Percentiles rank a stretch among this genome's conserved stretches.
These are phyloP conservation scores for Selenicereus undatus DNA, from an alignment of 148 eudicot species.

Conservation along the genomic window DNA sequence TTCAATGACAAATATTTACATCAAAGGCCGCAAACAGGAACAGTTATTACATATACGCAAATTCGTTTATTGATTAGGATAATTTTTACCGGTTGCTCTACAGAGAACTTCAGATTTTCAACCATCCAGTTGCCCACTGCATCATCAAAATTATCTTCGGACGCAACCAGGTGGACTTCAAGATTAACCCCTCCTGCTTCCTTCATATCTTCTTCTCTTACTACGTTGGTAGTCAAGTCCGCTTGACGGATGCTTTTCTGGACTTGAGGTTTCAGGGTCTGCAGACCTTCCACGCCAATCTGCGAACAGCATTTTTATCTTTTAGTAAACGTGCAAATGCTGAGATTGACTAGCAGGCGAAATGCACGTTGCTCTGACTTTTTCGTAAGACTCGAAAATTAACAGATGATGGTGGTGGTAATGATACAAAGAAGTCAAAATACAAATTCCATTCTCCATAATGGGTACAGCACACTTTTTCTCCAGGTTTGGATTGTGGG, in stretches of 20 bases:
- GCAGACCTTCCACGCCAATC: slow-evolving; percentile 83
- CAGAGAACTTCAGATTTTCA: slow-evolving; percentile 73
- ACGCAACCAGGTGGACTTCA: slow-evolving; percentile 54
- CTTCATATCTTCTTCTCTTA: slow-evolving; percentile 34
- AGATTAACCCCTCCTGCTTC: slow-evolving; percentile 64
- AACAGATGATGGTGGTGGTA: background rate
- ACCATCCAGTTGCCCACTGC: slow-evolving; percentile 52
- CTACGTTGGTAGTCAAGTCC: slow-evolving; percentile 34
- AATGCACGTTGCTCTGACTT: background rate
- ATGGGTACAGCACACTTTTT: background rate
- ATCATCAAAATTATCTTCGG: slow-evolving; percentile 47
- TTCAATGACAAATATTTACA: background rate
- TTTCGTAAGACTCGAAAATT: background rate
- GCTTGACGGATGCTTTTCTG: slow-evolving; percentile 31
- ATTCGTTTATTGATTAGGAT: background rate
- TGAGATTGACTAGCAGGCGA: background rate
- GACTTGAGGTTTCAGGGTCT: slow-evolving; percentile 73
- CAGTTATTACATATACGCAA: background rate
- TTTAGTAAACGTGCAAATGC: background rate
- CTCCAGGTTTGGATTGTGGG: background rate
- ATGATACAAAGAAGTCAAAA: background rate
- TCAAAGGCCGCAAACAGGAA: background rate
- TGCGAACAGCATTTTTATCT: slow-evolving; percentile 25
- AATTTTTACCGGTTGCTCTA: slow-evolving; percentile 69
- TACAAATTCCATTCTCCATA: background rate